Percentiles rank a stretch among this genome's conserved stretches.
These are phyloP conservation scores for Ophioceras dolichostomum DNA, from an alignment of 2,329 filamentous ascomycete genomes.

Conservation along the genomic window DNA sequence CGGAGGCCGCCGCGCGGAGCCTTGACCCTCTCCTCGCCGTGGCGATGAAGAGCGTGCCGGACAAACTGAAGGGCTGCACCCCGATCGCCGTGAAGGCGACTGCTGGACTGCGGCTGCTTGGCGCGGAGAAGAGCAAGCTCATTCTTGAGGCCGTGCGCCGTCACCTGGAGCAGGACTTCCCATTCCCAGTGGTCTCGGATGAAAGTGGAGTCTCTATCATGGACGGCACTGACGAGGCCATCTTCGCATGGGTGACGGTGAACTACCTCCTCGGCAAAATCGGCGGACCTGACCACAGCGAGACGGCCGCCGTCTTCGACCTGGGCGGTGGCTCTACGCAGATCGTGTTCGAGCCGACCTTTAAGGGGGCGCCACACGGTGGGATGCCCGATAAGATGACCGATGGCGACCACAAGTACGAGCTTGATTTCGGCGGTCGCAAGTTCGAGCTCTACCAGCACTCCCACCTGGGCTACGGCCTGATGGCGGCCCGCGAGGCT, in stretches of 20 bases:
- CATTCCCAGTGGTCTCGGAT: constrained; percentile 83
- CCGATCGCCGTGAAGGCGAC: constrained; percentile 97
- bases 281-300: constrained; percentile 76
- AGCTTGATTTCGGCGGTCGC: constrained; percentile 73
- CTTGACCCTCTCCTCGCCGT: constrained; percentile 80
- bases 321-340: constrained; percentile 95
- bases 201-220: constrained; percentile 90
- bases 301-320: constrained; percentile 91
- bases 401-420: constrained; percentile 92
- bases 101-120: constrained; percentile 80
- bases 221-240: constrained; percentile 93
- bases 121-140: constrained; percentile 64
- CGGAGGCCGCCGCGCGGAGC: constrained; percentile 78
- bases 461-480: constrained; percentile 90
- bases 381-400: constrained; percentile 78
- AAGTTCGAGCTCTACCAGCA: constrained; percentile 94
- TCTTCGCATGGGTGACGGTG: constrained; percentile 98
- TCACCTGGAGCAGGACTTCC: constrained; percentile 78
- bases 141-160: constrained; percentile 77
- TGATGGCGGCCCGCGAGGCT: constrained; percentile 87
- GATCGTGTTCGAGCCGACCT: constrained; percentile 96
- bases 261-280: constrained; percentile 99
- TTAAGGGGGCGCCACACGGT: constrained; percentile 57
- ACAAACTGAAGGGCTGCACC: constrained; percentile 81
- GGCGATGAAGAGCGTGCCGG: constrained; percentile 73